Percentiles rank a stretch among this genome's conserved stretches.
These are phyloP conservation scores for Phylloporus sp. DNA, from an alignment of 768 basidiomycete genomes.

Conservation along the genomic window DNA sequence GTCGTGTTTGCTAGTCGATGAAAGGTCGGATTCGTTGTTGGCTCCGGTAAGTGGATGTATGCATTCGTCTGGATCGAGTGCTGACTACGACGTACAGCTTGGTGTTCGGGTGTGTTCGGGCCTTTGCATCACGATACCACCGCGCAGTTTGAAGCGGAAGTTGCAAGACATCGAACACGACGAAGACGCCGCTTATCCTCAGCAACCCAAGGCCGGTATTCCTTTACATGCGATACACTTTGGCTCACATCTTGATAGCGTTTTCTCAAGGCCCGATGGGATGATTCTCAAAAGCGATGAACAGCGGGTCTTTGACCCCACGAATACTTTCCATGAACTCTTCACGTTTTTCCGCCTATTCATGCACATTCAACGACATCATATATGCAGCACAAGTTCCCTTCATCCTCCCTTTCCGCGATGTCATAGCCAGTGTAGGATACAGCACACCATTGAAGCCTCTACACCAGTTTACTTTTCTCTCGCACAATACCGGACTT, in stretches of 20 bases:
- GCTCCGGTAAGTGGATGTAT: slow-evolving; percentile 17
- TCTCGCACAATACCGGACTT: slow-evolving; percentile 3
- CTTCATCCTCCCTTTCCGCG: neutral
- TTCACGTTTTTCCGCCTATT: neutral
- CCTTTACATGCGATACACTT: neutral
- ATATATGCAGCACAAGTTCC: too few relatives aligned
- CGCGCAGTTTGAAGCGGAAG: slow-evolving; percentile 22
- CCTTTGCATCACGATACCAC: slow-evolving; percentile 25
- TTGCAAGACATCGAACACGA: slow-evolving; percentile 15
- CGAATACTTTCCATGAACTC: neutral
- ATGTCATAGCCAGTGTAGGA: slow-evolving; percentile 3
- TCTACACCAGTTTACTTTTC: slow-evolving; percentile 2
- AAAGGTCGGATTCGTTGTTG: slow-evolving; percentile 6
- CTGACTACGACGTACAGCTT: neutral
- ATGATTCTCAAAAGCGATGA: slow-evolving; percentile 6
- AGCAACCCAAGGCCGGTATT: slow-evolving; percentile 19
- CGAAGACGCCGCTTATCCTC: neutral
- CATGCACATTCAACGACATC: neutral
- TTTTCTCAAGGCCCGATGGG: slow-evolving; percentile 15
- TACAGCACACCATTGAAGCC: neutral
- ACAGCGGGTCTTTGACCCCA: neutral
- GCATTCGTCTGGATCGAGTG: neutral
- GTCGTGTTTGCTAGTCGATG: slow-evolving; percentile 8
- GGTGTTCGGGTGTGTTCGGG: slow-evolving; percentile 15
- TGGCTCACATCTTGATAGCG: slow-evolving; percentile 13